Base-by-base conservation (phyloP, 2,329 filamentous ascomycete species). In the Stachybotrys chartarum region DNA sequence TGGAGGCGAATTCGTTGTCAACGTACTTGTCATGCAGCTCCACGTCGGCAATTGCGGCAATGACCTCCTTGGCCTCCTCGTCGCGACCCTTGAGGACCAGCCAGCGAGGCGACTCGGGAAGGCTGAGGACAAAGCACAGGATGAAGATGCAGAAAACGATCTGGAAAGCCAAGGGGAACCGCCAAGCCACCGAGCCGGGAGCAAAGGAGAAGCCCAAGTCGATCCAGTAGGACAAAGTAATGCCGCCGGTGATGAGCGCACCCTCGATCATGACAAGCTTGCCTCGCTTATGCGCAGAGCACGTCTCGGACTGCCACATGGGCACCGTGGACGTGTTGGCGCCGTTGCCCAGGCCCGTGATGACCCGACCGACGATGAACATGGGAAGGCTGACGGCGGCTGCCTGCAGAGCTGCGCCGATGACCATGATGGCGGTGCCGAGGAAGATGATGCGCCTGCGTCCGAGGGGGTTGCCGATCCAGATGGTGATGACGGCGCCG, bases 401-500 rank as follows among this genome's bases (percentile, higher is more conserved):
- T 30, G 78, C 74, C 65, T 87, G 85, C 1, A 88, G 73, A 45
- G 76, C 72, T 1, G 81, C 81, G 7, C 84, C 85, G 30, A 87
- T 48, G n/a, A 73, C 64, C 63, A 81, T 83, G 63, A 87, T 78
- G 14, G 75, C 58, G 7, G 81, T 82, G 16, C 82, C 83, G 49
- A 85, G 73, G 63, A 84, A 76, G 55, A 86, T 82, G 30, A 83
- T 84, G 59, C 73, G 75, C 60, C 77, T 77, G 54, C 84, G 78
- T 12, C 84, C 84, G 52, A 85, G 78, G 30, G 75, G 74, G 61
- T 87, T 84, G 68, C 84, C 84, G 12, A 84, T 83, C 61, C 86
- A 86, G 30, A 84, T 85, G 56, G 82, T 82, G 63, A 84, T 83
- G 64, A 86, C 81, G 18, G 83, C 83, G 11, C 84, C 84, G 55